Conservation (phyloP, 1,139 yeast genomes). For the Lodderomyces jiufengensis region DNA sequence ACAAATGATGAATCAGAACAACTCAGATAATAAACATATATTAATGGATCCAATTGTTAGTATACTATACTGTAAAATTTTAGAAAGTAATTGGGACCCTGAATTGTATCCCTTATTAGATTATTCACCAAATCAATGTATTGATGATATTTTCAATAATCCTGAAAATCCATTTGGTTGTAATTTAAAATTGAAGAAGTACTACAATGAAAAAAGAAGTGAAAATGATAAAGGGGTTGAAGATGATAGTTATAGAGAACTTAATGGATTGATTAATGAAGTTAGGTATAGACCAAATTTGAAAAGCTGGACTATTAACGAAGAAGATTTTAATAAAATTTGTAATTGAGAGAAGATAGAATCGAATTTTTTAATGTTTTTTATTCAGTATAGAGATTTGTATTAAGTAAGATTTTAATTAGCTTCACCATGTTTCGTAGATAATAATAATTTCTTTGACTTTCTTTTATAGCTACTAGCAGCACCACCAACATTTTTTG, state of each 20-base stretch:
- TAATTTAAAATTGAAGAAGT: constrained; percentile 32
- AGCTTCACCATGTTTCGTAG: too few species aligned
- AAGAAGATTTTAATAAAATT: background rate
- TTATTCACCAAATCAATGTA: constrained; percentile 66
- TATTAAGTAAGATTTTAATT: too few species aligned
- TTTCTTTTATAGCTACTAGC: too few species aligned
- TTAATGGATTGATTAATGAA: constrained; percentile 45
- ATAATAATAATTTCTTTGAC: too few species aligned
- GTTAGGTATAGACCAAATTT: constrained; percentile 39
- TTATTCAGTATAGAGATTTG: too few species aligned
- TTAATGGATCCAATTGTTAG: constrained; percentile 51
- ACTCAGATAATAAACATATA: constrained; percentile 12
- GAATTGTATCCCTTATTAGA: constrained; percentile 58
- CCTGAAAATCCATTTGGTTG: constrained; percentile 63
- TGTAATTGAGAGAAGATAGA: background rate
- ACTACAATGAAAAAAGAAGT: constrained; percentile 10
- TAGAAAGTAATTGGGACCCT: constrained; percentile 76
- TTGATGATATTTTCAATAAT: constrained; percentile 65
- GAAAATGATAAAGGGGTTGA: constrained; percentile 22
- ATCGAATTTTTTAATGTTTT: too few species aligned
- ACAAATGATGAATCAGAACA: background rate
- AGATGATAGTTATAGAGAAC: constrained; percentile 42
- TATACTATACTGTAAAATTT: constrained; percentile 55
- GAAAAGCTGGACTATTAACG: constrained; percentile 37
- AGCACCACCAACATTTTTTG: too few species aligned